Conservation (phyloP, 768 basidiomycete species). For the Cyathus striatus region DNA sequence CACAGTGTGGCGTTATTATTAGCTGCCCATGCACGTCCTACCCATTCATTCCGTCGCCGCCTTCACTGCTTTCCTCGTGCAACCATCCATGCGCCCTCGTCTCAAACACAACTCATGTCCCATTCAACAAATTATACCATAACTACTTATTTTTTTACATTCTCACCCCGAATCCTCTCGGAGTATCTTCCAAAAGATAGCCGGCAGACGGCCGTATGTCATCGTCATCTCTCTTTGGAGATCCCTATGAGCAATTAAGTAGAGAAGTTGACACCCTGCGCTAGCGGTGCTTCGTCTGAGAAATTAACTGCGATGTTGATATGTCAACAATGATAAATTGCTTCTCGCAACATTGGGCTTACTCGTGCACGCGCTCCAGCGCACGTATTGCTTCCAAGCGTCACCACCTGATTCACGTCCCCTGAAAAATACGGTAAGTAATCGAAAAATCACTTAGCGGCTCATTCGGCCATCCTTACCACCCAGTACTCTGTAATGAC, state of each 20-base stretch:
- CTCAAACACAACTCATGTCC: no score
- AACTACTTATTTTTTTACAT: no score
- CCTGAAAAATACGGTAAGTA: slow-evolving; percentile 39
- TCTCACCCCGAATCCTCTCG: no score
- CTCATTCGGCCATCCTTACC: slow-evolving; percentile 39
- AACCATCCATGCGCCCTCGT: no score
- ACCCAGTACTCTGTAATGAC: slow-evolving; percentile 66
- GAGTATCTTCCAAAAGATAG: slow-evolving; percentile 5
- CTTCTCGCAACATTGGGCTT: slow-evolving; percentile 11
- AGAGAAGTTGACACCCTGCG: slow-evolving; percentile 88
- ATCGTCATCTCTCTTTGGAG: no score
- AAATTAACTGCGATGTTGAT: slow-evolving; percentile 66
- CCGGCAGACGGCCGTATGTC: no score
- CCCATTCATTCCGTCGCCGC: no score
- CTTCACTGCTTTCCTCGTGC: no score
- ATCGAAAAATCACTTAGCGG: slow-evolving; percentile 10
- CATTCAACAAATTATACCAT: no score
- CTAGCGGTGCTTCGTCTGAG: slow-evolving; percentile 82
- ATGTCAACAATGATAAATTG: slow-evolving; percentile 6
- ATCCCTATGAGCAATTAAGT: slow-evolving; percentile 28
- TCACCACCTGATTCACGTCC: slow-evolving; percentile 97
- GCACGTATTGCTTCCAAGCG: slow-evolving; percentile 97
- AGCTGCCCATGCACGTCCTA: no score
- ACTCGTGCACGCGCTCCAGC: slow-evolving; percentile 87
- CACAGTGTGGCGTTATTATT: no score